Base-by-base conservation (phyloP, 1,139 yeast genomes). In the Suhomyces bokatorum region DNA sequence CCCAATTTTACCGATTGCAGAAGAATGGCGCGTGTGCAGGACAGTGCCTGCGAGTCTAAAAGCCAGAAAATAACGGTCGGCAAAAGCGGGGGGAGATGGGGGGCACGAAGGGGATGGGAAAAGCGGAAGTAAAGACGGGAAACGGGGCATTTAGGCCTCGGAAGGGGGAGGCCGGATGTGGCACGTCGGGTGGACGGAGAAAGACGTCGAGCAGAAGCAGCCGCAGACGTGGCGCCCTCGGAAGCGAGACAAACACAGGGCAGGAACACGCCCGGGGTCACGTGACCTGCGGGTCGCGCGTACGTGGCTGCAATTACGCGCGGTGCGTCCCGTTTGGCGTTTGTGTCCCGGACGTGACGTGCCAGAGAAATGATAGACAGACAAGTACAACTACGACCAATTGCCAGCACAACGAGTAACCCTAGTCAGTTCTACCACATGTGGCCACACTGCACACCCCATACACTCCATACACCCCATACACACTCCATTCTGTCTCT, bases 1-100 rank as follows among this genome's bases (percentile, higher is more conserved):
- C n/a, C 13, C 40, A 34, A 14, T 44, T 37, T 44, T 41, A 41
- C 47, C 44, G 44, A 41, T 44, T 44, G 17, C 22, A 40, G 47
- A 39, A 35, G 22, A 40, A 26, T 35, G 26, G 35, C 27, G 27
- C 32, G 9, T 16, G 32, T 38, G 36, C 40, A 38, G 40, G 36
- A 11, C 26, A 11, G 40, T 38, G 35, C 40, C 40, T 38, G 37
- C 42, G 42, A 17, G 42, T 32, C 42, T 39, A 39, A 32, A 39
- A 4, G 24, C 13, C 26, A 33, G 16, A 39, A 39, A 39, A 39
- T 35, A 35, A 27, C 31, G 32, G 38, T 20, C 37, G 10, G 38
- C 14, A 34, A 24, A 24, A 22, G n/a, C 3, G 14, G 24, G 35
- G 35, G 35, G 24, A 32, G 12, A 11, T n/a, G 29, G 6, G n/a